Evolutionary conservation across 495 filamentous ascomycete genomes (phyloP).

Genomic region (Aspergillus cavernicola): DNA sequence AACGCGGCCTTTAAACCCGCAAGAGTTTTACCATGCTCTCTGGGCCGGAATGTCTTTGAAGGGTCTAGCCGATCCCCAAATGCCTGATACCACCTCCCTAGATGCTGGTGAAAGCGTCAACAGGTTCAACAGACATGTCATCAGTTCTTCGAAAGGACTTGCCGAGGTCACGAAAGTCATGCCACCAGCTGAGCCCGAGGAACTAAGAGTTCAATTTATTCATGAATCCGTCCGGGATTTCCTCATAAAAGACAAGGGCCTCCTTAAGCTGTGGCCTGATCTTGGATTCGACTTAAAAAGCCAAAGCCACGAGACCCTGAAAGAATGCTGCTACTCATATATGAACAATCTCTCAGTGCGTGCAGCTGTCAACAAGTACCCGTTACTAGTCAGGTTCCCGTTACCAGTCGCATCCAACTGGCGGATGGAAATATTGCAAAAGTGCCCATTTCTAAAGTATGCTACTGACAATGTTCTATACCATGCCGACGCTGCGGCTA

Average conservation of each 20-base stretch:
- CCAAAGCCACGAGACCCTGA: conserved; percentile 33
- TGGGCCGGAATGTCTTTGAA: conserved; percentile 16
- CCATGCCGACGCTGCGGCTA: conserved; percentile 40
- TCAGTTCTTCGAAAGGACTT: conserved; percentile 41
- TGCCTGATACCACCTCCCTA: conserved; percentile 1
- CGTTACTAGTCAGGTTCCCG: too few species aligned
- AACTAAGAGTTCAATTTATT: conserved; percentile 42
- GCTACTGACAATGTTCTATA: conserved; percentile 37
- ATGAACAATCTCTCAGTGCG: conserved; percentile 13
- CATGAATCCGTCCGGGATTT: conserved; percentile 47
- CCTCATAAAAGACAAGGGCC: conserved; percentile 36
- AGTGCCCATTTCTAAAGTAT: conserved; percentile 46
- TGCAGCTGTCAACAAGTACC: conserved; percentile 7
- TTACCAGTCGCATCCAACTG: too few species aligned
- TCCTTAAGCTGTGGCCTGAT: conserved; percentile 32
- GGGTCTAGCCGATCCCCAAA: conserved; percentile 11
- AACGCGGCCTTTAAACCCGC: conserved; percentile 22
- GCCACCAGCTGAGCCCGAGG: too few species aligned
- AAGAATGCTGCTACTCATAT: conserved; percentile 31
- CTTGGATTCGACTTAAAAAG: conserved; percentile 19
- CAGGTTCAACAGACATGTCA: conserved; percentile 27
- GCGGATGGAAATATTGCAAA: conserved; percentile 9
- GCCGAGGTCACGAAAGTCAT: conserved; percentile 35
- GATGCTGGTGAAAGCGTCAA: background rate
- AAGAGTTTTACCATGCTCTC: conserved; percentile 34